A percentile compares a stretch with the other conserved stretches of the same genome.
Conservation (phyloP, 2,329 filamentous ascomycete genomes). For the Cercospora sp. region DNA sequence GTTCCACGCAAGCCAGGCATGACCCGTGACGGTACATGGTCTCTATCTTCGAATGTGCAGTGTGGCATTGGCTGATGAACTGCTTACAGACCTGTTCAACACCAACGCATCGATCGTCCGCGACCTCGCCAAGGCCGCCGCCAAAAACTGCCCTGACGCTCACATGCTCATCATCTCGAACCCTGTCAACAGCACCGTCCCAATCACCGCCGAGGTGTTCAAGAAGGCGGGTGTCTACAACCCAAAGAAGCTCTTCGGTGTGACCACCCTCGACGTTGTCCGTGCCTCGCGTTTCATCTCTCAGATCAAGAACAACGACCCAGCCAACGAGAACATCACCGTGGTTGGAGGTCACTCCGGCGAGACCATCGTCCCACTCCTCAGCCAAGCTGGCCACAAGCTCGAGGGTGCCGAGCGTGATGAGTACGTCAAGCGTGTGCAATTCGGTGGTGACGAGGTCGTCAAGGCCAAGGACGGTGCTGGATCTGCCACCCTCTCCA, state of each 20-base stretch:
- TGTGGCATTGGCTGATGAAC: not conserved
- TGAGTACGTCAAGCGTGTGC: slow-evolving; percentile 86
- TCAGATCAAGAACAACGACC: slow-evolving; percentile 87
- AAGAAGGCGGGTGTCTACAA: slow-evolving; percentile 96
- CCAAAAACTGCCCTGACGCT: slow-evolving; percentile 84
- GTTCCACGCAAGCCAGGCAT: slow-evolving; percentile 99
- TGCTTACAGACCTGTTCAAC: slow-evolving; percentile 84
- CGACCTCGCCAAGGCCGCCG: slow-evolving; percentile 93
- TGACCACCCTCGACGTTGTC: slow-evolving; percentile 98
- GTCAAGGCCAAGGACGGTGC: slow-evolving; percentile 98
- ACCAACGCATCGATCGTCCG: slow-evolving; percentile 99
- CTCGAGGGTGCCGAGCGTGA: slow-evolving; percentile 74
- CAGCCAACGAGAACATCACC: slow-evolving; percentile 88
- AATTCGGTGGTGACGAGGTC: slow-evolving; percentile 98
- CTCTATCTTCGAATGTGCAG: not conserved
- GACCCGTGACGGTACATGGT: slow-evolving; percentile 78
- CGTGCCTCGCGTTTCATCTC: slow-evolving; percentile 97
- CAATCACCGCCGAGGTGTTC: slow-evolving; percentile 96
- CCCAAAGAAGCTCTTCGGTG: slow-evolving; percentile 98
- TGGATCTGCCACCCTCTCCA: slow-evolving; percentile 94
- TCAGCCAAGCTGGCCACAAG: slow-evolving; percentile 90
- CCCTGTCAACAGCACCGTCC: slow-evolving; percentile 98
- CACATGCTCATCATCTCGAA: slow-evolving; percentile 98
- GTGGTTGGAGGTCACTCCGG: slow-evolving; percentile 97
- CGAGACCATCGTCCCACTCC: slow-evolving; percentile 96